phyloP scores from a whole-genome alignment of 495 filamentous ascomycete genomes.

The Penicillium nucicola region DNA sequence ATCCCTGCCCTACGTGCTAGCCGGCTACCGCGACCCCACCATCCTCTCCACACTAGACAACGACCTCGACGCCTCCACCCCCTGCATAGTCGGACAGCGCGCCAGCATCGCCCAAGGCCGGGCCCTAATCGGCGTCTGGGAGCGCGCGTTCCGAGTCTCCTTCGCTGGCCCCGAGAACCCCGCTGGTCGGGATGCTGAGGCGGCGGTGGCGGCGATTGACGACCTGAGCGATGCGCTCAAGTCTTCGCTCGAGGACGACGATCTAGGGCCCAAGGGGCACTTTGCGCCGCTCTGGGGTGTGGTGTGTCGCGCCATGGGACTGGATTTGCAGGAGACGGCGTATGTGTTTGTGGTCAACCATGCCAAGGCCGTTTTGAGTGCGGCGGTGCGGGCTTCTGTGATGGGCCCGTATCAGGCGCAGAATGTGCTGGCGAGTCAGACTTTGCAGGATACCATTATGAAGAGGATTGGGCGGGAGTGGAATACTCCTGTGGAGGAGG shows the following conservation, averaged over 20 bases:
- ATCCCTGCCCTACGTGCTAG: constrained; percentile 79
- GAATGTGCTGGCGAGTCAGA: constrained; percentile 66
- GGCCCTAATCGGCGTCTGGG: constrained; percentile 86
- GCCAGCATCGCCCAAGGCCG: constrained; percentile 82
- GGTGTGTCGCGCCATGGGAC: constrained; percentile 59
- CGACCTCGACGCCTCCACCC: constrained; percentile 76
- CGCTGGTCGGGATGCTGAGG: constrained; percentile 16
- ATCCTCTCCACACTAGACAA: constrained; percentile 68
- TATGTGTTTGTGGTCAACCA: constrained; percentile 88
- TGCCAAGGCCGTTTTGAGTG: constrained; percentile 82
- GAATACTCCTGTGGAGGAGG: constrained; percentile 62
- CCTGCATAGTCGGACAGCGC: constrained; percentile 82
- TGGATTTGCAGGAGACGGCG: constrained; percentile 62
- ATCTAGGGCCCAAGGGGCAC: constrained; percentile 55
- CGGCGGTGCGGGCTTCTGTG: constrained; percentile 82
- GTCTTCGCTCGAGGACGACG: constrained; percentile 25
- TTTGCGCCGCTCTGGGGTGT: constrained; percentile 79
- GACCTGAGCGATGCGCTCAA: constrained; percentile 40
- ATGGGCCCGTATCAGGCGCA: constrained; percentile 95
- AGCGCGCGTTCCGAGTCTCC: constrained; percentile 59
- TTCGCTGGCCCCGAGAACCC: constrained; percentile 14
- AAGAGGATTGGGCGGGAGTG: constrained; percentile 60
- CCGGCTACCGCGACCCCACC: constrained; percentile 63
- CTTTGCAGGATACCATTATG: constrained; percentile 59
- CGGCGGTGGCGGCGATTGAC: constrained; percentile 28